phyloP scores from a whole-genome alignment of 441 rosid genomes.

The Capsella rubella region DNA sequence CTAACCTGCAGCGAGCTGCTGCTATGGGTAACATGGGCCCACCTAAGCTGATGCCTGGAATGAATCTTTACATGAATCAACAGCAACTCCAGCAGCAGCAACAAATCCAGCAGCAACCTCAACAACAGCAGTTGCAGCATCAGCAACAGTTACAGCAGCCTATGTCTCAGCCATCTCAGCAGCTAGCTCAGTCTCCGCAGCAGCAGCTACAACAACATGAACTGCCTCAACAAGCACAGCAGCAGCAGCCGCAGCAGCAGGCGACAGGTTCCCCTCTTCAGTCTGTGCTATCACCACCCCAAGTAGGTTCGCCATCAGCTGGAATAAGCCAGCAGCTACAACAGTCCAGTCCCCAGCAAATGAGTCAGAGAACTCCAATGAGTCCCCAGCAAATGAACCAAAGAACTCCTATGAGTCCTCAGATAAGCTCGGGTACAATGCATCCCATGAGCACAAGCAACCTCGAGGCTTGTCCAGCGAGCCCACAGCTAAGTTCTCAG shows the following conservation, averaged over 20 bases:
- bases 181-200: conserved; percentile 49
- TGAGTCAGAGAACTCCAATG: conserved; percentile 84
- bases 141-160: conserved; percentile 48
- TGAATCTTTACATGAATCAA: conserved; percentile 73
- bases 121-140: conserved; percentile 44
- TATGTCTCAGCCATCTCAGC: conserved; percentile 47
- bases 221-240: conserved; percentile 47
- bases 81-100: conserved; percentile 52
- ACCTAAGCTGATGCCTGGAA: conserved; percentile 78
- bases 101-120: conserved; percentile 44
- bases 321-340: conserved; percentile 78
- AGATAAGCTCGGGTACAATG: conserved; percentile 83
- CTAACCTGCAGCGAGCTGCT: conserved; percentile 68
- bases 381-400: conserved; percentile 90
- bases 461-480: conserved; percentile 86
- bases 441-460: conserved; percentile 82
- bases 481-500: conserved; percentile 98
- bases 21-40: conserved; percentile 88
- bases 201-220: conserved; percentile 51
- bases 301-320: conserved; percentile 81
- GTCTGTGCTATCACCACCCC: conserved; percentile 80
- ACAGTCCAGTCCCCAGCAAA: conserved; percentile 93
- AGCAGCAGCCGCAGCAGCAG: conserved; percentile 49
- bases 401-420: conserved; percentile 97
- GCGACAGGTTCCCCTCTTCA: conserved; percentile 75